phyloP scores from a whole-genome alignment of 2,329 filamentous ascomycete genomes.

The Exophiala sp. region DNA sequence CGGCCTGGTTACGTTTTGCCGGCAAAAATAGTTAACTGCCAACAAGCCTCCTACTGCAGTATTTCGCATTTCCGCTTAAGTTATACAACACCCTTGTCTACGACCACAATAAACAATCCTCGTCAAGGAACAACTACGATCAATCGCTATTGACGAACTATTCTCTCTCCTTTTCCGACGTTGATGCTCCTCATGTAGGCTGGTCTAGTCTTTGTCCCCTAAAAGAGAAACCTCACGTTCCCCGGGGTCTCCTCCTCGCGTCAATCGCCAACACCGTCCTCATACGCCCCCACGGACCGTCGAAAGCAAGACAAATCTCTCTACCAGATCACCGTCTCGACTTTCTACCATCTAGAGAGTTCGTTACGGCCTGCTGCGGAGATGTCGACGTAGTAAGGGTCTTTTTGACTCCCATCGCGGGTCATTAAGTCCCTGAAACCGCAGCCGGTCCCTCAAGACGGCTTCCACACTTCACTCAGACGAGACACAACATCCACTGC shows the following conservation, averaged over 20 bases:
- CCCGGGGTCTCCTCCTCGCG: not conserved
- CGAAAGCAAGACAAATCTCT: not conserved
- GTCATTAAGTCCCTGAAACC: constrained; percentile 20
- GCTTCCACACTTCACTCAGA: not conserved
- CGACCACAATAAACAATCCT: not conserved
- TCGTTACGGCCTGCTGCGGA: constrained; percentile 1
- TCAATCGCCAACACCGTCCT: not conserved
- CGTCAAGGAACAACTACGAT: not conserved
- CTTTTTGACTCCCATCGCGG: constrained; percentile 22
- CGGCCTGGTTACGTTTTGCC: constrained; percentile 1
- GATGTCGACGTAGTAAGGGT: constrained; percentile 24
- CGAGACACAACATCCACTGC: not conserved
- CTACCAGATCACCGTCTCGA: not conserved
- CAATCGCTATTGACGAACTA: not conserved
- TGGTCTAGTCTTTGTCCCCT: not conserved
- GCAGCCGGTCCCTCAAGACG: constrained; percentile 8
- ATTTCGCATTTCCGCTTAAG: not conserved
- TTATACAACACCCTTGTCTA: not conserved
- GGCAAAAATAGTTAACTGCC: constrained; percentile 2
- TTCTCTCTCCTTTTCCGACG: not conserved
- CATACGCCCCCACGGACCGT: not conserved
- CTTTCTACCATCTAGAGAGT: constrained; percentile 4
- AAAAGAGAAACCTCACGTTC: constrained; percentile 1
- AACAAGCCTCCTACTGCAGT: not conserved
- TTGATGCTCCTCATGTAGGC: not conserved